Base-by-base conservation (phyloP, 495 filamentous ascomycete genomes). In the Letharia lupina region DNA sequence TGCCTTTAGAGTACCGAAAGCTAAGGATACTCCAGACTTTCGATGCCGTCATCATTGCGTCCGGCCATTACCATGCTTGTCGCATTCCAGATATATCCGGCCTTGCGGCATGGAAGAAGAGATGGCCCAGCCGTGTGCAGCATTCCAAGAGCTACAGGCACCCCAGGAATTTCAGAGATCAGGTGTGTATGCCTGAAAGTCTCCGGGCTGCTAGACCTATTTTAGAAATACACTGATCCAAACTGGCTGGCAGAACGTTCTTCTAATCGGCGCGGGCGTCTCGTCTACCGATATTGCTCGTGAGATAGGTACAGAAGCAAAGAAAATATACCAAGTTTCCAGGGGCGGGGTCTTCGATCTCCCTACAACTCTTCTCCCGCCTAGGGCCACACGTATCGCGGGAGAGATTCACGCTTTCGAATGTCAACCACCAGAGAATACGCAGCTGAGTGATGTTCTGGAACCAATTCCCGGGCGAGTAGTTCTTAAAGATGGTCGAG, bases 131-230 rank as follows among this genome's bases (percentile, higher is more conserved):
- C 18, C 73, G 77, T 10, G 77, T 89, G 40, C 76, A 75, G 8
- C 85, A 88, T 73, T 87, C 86, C 3, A 87, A 88, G 68, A 79
- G 77, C 62, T 88, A 87, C 64, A 80, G 85, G 16, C 78, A 71
- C 4, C 78, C 86, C 0, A 72, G 80, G 8, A 70, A 69, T 15
- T 84, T 82, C 56, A 70, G 71, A 48, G 70, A 70, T 41, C 79
- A 80, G 74, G 80, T 80, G 61, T 28, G 69, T 54, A 20, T 37
- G 10, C 20, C 16, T 6, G 35, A 11, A 5, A 10, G 12, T 12
- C 39, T n/a, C 13, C 2, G 11, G 2, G 61, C 44, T 35, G 31
- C 4, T 23, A n/a, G 31, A 33, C 7, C 8, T 52, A 13, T 1
- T 63, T 1, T 31, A 23, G 35, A 13, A 41, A 7, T 7, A 16